Evolutionary conservation across 2,329 filamentous ascomycete genomes (phyloP).

Genomic region (Nannizzia gypsea): DNA sequence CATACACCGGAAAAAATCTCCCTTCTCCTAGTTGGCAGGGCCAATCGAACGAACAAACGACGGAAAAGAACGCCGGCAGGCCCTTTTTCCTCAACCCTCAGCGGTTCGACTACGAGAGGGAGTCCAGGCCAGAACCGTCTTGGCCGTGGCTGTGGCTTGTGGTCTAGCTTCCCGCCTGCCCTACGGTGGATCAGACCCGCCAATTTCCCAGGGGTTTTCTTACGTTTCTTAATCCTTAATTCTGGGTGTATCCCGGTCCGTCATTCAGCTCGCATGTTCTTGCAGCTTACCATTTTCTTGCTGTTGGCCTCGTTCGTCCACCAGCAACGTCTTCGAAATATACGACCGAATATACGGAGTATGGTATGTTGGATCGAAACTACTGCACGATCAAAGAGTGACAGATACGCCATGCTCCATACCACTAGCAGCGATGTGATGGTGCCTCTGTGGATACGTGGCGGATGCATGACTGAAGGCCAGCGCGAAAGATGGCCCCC

Average conservation of each 20-base stretch:
- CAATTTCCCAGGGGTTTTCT: background rate
- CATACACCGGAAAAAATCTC: background rate
- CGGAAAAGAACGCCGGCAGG: background rate
- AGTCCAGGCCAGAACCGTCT: background rate
- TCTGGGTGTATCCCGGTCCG: background rate
- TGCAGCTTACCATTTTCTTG: background rate
- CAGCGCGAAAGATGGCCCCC: background rate
- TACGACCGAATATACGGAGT: background rate
- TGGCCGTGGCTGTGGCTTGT: constrained; percentile 3
- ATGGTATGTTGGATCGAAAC: background rate
- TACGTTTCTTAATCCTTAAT: background rate
- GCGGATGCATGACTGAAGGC: background rate
- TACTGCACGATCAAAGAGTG: background rate
- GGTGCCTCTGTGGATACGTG: constrained; percentile 1
- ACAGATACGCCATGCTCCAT: background rate
- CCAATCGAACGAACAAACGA: background rate
- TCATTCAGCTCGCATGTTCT: background rate
- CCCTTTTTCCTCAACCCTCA: background rate
- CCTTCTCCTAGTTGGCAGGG: background rate
- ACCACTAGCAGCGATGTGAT: background rate
- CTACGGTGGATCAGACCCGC: background rate
- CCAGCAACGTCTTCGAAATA: background rate
- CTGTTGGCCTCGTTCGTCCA: background rate
- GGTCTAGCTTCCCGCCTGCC: background rate
- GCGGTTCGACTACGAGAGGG: background rate